phyloP scores from a whole-genome alignment of 2,329 filamentous ascomycete species.

The Raffaelea albimanens region DNA sequence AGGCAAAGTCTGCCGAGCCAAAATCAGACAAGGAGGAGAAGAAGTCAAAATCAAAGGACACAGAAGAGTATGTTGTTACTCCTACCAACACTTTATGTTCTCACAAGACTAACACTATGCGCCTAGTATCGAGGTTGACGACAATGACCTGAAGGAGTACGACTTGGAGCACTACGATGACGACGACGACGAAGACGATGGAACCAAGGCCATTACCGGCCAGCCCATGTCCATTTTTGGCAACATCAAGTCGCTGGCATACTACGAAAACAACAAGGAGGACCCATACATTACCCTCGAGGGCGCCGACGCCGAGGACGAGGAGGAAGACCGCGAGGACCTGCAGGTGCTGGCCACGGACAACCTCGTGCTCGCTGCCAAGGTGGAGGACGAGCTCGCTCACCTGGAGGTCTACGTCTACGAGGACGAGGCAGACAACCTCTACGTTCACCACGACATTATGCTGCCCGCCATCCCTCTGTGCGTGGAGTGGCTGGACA shows the following conservation, averaged over 20 bases:
- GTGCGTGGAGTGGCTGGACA: slow-evolving; percentile 89
- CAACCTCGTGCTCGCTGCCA: slow-evolving; percentile 83
- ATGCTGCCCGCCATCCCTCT: slow-evolving; percentile 97
- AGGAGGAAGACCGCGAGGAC: slow-evolving; percentile 86
- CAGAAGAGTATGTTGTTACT: slow-evolving; percentile 29
- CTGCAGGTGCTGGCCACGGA: slow-evolving; percentile 87
- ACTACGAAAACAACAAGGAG: slow-evolving; percentile 88
- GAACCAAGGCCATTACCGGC: slow-evolving; percentile 29
- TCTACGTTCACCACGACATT: slow-evolving; percentile 98
- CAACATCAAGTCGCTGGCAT: slow-evolving; percentile 86
- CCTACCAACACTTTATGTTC: not conserved
- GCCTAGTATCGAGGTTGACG: slow-evolving; percentile 43
- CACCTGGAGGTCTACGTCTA: slow-evolving; percentile 97
- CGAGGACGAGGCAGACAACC: slow-evolving; percentile 88
- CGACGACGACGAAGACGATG: slow-evolving; percentile 58
- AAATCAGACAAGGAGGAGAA: slow-evolving; percentile 16
- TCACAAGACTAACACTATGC: too few species aligned
- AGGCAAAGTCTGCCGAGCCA: slow-evolving; percentile 12
- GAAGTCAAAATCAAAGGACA: slow-evolving; percentile 17
- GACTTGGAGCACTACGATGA: slow-evolving; percentile 94
- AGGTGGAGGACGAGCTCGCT: slow-evolving; percentile 93
- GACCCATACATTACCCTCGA: slow-evolving; percentile 94
- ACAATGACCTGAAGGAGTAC: slow-evolving; percentile 92
- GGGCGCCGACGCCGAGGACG: slow-evolving; percentile 52
- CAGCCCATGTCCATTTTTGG: slow-evolving; percentile 87